Evolutionary conservation across 768 basidiomycete species (phyloP), one percentile per base, ranked within the genome.

Genomic region (Neoboletus brunneissimus): DNA sequence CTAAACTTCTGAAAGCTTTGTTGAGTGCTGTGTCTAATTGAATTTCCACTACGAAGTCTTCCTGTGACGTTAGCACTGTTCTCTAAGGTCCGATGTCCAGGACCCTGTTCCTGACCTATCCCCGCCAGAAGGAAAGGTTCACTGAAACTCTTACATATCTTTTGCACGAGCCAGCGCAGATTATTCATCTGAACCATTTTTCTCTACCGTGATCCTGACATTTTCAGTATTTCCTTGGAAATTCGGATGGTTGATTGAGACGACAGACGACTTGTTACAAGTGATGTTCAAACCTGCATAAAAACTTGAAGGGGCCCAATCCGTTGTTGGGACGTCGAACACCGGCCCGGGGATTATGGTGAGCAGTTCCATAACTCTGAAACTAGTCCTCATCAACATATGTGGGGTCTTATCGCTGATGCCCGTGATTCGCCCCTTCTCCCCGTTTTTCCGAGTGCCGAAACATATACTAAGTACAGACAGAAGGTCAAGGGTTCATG

Each of bases 391-490:
- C n/a, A 15, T 25, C 18, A 31, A 38, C 41, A 51, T 40, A n/a
- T 5, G 9, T 12, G 16, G 11, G 20, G 12, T 42, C 57, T 12
- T 48, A 22, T 15, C 38, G 29, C 18, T 7, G 35, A 34, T 46
- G 3, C 43, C 20, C 42, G 23, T 37, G 48, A 31, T 23, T 18
- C 13, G 23, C 10, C n/a, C 10, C 22, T 31, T 46, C 32, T 22
- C 22, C 12, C 20, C 9, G 9, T 49, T 58, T 47, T 11, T 34
- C 49, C 46, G 49, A 34, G 47, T 35, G 13, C 43, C 23, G 31
- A 35, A 38, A 27, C 20, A 35, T 53, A 52, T 55, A n/a, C n/a
- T n/a, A 56, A 58, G 32, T 44, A 53, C 25, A 43, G 44, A 25
- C 20, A 11, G 38, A 20, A 23, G 27, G 25, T 11, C 49, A 15